Conservation (phyloP, 768 basidiomycete genomes). For the Hemileccinum rubropunctum region DNA sequence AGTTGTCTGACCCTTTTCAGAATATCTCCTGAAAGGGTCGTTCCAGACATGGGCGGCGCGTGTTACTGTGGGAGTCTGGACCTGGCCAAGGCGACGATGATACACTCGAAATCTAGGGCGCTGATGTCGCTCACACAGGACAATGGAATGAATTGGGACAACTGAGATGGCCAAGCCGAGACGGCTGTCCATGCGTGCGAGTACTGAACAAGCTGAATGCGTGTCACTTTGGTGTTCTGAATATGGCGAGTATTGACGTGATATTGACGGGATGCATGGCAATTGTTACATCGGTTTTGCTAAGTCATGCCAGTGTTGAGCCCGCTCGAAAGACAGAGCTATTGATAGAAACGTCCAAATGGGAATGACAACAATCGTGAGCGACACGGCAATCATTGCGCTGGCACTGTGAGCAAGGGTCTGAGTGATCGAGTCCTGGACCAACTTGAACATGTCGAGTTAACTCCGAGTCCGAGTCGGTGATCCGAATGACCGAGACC, state of each 20-base stretch:
- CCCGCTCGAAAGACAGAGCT: background rate
- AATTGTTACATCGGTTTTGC: background rate
- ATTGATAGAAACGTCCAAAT: background rate
- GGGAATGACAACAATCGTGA: no score
- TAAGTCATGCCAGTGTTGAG: background rate
- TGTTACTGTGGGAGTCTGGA: background rate
- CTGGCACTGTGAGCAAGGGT: no score
- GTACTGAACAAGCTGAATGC: background rate
- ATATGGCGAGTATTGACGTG: background rate
- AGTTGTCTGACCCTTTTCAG: no score
- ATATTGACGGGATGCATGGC: background rate
- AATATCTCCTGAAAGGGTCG: background rate
- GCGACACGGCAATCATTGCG: no score
- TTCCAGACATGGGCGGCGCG: background rate
- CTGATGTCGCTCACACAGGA: background rate
- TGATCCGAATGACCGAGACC: no score
- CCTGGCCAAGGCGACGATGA: background rate
- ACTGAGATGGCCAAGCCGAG: background rate
- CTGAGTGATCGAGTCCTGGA: no score
- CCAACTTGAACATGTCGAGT: no score
- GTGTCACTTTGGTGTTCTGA: background rate
- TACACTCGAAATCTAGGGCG: constrained; percentile 9
- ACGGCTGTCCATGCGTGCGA: background rate
- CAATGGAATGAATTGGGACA: background rate
- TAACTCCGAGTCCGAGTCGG: no score